A percentile compares a stretch with the other conserved stretches of the same genome.
Conservation (phyloP, 2,329 filamentous ascomycete species). For the Colletotrichum sp. region DNA sequence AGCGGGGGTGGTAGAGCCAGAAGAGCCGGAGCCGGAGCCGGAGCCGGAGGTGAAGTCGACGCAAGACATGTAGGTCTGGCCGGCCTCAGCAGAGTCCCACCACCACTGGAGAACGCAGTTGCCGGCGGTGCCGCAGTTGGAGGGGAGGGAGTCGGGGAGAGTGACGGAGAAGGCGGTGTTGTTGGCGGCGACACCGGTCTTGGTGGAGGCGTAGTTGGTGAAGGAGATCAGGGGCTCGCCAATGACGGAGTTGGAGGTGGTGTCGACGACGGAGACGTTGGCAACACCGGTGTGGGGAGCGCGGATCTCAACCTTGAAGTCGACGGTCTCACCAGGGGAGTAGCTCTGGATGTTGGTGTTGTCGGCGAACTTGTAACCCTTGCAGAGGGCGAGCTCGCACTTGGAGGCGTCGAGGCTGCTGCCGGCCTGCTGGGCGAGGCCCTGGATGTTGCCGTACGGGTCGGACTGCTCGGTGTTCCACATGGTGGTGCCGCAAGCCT, state of each 20-base stretch:
- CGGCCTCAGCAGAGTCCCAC: constrained; percentile 61
- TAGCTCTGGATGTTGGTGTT: constrained; percentile 32
- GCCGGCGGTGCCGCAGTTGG: constrained; percentile 54
- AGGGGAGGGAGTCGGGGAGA: constrained; percentile 51
- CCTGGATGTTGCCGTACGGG: constrained; percentile 39
- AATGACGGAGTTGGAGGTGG: constrained; percentile 50
- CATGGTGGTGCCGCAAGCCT: constrained; percentile 25
- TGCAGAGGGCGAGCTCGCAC: constrained; percentile 42
- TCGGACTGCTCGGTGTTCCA: constrained; percentile 30
- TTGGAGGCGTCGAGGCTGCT: constrained; percentile 24
- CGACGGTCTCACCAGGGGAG: constrained; percentile 36
- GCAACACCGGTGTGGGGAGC: constrained; percentile 39
- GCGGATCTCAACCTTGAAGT: constrained; percentile 41
- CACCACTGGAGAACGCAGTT: constrained; percentile 64
- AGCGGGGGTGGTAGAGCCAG: neutral
- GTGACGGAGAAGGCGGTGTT: constrained; percentile 56
- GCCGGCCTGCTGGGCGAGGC: constrained; percentile 35
- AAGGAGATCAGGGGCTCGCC: constrained; percentile 50
- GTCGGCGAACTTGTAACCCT: constrained; percentile 35
- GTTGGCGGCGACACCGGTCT: constrained; percentile 22
- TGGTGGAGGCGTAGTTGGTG: constrained; percentile 39
- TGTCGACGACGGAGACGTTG: constrained; percentile 56
- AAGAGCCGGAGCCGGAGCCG: constrained; percentile 4
- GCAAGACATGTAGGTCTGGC: constrained; percentile 69
- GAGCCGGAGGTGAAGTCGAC: constrained; percentile 54